Evolutionary conservation across 768 basidiomycete genomes (phyloP).

Genomic region (Rhizopogon salebrosus): DNA sequence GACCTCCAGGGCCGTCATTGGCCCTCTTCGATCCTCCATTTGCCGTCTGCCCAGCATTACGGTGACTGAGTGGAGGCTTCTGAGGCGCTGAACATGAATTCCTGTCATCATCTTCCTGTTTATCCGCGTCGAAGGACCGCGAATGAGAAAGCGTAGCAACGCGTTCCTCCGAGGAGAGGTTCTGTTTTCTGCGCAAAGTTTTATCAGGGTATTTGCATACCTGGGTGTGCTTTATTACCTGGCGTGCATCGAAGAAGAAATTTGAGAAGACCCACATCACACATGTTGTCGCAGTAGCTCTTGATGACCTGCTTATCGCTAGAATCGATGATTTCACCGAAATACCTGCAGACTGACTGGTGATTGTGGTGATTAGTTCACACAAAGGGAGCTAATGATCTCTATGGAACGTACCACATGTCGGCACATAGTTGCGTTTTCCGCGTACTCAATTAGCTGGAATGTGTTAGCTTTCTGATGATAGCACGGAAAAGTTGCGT

Average conservation of each 20-base stretch:
- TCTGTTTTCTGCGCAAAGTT: constrained; percentile 40
- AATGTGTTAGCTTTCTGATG: neutral
- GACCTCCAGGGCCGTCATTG: constrained; percentile 5
- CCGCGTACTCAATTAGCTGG: constrained; percentile 51
- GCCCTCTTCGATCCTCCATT: constrained; percentile 19
- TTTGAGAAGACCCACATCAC: constrained; percentile 52
- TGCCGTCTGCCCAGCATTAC: neutral
- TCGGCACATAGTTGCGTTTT: constrained; percentile 54
- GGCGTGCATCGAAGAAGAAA: neutral
- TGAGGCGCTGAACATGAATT: neutral
- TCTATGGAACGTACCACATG: constrained; percentile 53
- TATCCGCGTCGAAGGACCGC: neutral
- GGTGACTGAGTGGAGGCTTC: neutral
- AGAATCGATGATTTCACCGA: constrained; percentile 63
- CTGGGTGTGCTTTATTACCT: constrained; percentile 29
- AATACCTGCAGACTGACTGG: constrained; percentile 75
- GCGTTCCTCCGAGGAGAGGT: constrained; percentile 41
- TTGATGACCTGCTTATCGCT: constrained; percentile 38
- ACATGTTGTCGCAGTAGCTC: constrained; percentile 69
- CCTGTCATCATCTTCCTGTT: neutral
- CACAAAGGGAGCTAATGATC: neutral
- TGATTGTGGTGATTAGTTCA: neutral
- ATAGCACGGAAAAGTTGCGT: constrained; percentile 24
- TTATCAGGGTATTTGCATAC: constrained; percentile 78
- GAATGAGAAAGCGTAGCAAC: constrained; percentile 19